Evolutionary conservation across 2,329 filamentous ascomycete species (phyloP).

Genomic region (Fusarium brachygibbosum): DNA sequence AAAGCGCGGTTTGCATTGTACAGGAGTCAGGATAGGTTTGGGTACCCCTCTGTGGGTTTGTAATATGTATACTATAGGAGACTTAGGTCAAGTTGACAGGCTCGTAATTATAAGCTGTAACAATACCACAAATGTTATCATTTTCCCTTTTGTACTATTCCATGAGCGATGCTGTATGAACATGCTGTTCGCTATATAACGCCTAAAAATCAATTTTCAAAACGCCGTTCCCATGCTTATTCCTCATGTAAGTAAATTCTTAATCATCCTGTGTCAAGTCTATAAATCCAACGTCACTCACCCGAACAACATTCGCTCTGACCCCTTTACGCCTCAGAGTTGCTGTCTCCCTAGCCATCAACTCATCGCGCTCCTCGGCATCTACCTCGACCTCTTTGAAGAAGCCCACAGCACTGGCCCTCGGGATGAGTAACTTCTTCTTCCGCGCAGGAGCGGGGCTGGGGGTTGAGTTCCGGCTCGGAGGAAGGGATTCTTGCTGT

Average conservation of each 20-base stretch:
- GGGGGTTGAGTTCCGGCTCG: constrained; percentile 22
- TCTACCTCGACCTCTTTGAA: constrained; percentile 53
- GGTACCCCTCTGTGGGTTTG: constrained; percentile 13
- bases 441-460: constrained; percentile 42
- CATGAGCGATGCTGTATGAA: not conserved
- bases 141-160: not conserved
- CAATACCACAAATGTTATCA: constrained; percentile 8
- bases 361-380: constrained; percentile 46
- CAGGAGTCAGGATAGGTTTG: constrained; percentile 27
- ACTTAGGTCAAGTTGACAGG: constrained; percentile 21
- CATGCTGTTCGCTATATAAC: constrained; percentile 25
- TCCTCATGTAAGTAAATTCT: not conserved
- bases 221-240: constrained; percentile 20
- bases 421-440: constrained; percentile 59
- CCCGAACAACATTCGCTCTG: constrained; percentile 40
- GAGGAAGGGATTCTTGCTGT: constrained; percentile 4
- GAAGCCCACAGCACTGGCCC: constrained; percentile 56
- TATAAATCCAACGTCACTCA: constrained; percentile 54
- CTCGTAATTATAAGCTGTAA: constrained; percentile 25
- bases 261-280: constrained; percentile 52
- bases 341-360: constrained; percentile 41
- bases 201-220: constrained; percentile 17
- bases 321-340: constrained; percentile 30
- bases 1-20: constrained; percentile 21
- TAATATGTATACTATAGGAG: constrained; percentile 24